Evolutionary conservation across 2,329 filamentous ascomycete species (phyloP).

Genomic region (Fusarium dimerum): DNA sequence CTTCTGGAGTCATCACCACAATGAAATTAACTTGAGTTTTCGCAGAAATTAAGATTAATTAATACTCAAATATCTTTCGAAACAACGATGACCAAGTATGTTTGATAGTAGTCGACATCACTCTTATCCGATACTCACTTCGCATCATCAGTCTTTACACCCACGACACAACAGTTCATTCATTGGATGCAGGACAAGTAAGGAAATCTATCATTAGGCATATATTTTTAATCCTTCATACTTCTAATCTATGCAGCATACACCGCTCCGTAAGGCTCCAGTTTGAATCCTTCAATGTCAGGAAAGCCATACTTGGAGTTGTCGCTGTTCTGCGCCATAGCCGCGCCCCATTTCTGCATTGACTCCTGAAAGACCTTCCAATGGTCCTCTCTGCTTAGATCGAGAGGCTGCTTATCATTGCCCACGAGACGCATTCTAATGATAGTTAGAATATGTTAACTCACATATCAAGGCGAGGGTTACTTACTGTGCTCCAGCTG

Average conservation of each 20-base stretch:
- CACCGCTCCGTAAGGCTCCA: slow-evolving; percentile 35
- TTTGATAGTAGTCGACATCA: too few relatives aligned
- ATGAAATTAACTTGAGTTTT: too few relatives aligned
- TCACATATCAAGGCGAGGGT: rapidly evolving
- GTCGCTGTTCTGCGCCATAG: slow-evolving; percentile 34
- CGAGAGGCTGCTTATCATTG: slow-evolving; percentile 56
- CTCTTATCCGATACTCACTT: too few relatives aligned
- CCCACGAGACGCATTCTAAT: slow-evolving; percentile 34
- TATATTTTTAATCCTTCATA: neutral
- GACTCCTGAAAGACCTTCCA: slow-evolving; percentile 31
- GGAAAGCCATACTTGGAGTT: slow-evolving; percentile 33
- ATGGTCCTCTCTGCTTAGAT: slow-evolving; percentile 47
- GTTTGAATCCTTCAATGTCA: slow-evolving; percentile 32
- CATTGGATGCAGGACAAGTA: too few relatives aligned
- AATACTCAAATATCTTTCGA: too few relatives aligned
- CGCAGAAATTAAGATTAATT: too few relatives aligned
- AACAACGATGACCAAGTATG: too few relatives aligned
- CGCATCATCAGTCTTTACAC: too few relatives aligned
- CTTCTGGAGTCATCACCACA: too few relatives aligned
- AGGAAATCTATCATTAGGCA: neutral
- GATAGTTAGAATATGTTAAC: neutral
- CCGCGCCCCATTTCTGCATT: slow-evolving; percentile 31
- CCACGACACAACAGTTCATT: too few relatives aligned
- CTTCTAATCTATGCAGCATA: slow-evolving; percentile 10
- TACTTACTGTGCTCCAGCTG: slow-evolving; percentile 36